Conservation (phyloP, 108 stramenopile genomes). For the Heterococcus sp. region DNA sequence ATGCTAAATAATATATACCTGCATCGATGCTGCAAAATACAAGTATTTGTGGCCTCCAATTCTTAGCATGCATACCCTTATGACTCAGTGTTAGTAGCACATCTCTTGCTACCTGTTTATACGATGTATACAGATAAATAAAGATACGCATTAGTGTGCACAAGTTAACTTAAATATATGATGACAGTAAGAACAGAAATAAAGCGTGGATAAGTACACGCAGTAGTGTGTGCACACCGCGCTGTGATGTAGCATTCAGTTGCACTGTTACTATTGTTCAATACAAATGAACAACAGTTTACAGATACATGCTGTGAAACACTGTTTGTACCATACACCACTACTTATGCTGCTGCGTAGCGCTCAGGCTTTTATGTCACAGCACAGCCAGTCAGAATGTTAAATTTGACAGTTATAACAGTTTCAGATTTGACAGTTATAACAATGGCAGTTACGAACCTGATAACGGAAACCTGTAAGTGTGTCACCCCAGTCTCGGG, state of each 20-base stretch:
- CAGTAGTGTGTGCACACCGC: neutral
- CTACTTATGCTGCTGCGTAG: neutral
- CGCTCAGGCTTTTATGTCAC: neutral
- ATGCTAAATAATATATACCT: no score
- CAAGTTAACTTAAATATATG: neutral
- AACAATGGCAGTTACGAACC: neutral
- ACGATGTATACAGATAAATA: neutral
- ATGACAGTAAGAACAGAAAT: neutral
- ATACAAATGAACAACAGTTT: neutral
- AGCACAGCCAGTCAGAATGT: neutral
- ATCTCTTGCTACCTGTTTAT: conserved; percentile 28
- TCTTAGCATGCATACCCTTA: conserved; percentile 55
- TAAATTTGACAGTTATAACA: neutral
- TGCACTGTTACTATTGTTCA: neutral
- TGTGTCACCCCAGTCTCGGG: conserved; percentile 54
- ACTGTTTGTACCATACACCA: neutral
- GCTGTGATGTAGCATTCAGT: neutral
- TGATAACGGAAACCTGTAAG: conserved; percentile 46
- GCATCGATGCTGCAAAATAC: conserved; percentile 58
- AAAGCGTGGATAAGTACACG: neutral
- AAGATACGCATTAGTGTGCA: neutral
- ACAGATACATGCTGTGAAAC: neutral
- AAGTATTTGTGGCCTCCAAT: conserved; percentile 77
- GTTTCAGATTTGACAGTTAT: neutral
- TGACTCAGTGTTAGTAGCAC: conserved; percentile 41